Conservation (phyloP, 2,329 filamentous ascomycete genomes). For the Aspergillus versicolor region DNA sequence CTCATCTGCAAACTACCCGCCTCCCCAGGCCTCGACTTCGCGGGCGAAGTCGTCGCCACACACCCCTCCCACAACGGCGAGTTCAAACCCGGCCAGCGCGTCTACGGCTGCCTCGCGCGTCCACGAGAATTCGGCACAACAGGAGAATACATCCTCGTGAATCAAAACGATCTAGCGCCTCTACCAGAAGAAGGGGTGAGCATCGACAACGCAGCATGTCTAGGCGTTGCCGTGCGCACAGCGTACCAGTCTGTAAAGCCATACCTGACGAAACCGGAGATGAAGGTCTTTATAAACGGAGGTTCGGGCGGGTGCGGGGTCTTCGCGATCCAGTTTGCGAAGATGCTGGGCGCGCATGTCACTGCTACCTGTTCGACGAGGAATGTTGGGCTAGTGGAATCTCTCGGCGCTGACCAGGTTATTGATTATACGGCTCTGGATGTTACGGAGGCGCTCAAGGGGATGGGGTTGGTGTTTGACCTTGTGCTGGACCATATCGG, state of each 20-base stretch:
- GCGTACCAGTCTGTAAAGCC: slow-evolving; percentile 51
- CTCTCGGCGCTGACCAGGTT: slow-evolving; percentile 63
- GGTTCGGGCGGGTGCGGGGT: slow-evolving; percentile 63
- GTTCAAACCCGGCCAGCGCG: slow-evolving; percentile 43
- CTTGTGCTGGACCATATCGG: slow-evolving; percentile 61
- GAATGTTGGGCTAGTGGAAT: slow-evolving; percentile 58
- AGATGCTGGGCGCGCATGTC: slow-evolving; percentile 59
- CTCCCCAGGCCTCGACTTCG: slow-evolving; percentile 53
- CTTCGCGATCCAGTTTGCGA: slow-evolving; percentile 64
- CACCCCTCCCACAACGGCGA: slow-evolving; percentile 27
- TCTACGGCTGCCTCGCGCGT: slow-evolving; percentile 44
- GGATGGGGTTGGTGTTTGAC: slow-evolving; percentile 51
- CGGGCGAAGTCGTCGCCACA: slow-evolving; percentile 44
- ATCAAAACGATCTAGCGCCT: slow-evolving; percentile 31
- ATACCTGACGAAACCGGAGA: slow-evolving; percentile 40
- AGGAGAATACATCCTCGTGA: slow-evolving; percentile 43
- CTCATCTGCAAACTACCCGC: slow-evolving; percentile 42
- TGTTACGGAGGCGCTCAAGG: slow-evolving; percentile 48
- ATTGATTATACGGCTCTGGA: slow-evolving; percentile 59
- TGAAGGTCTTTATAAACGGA: slow-evolving; percentile 65
- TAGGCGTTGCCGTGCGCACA: slow-evolving; percentile 50
- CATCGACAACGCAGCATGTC: slow-evolving; percentile 42
- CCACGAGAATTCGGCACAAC: slow-evolving; percentile 44
- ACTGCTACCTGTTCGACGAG: slow-evolving; percentile 57
- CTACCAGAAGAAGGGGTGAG: slow-evolving; percentile 48